phyloP scores from a whole-genome alignment of 345 rosid species.

The Kernera saxatilis region DNA sequence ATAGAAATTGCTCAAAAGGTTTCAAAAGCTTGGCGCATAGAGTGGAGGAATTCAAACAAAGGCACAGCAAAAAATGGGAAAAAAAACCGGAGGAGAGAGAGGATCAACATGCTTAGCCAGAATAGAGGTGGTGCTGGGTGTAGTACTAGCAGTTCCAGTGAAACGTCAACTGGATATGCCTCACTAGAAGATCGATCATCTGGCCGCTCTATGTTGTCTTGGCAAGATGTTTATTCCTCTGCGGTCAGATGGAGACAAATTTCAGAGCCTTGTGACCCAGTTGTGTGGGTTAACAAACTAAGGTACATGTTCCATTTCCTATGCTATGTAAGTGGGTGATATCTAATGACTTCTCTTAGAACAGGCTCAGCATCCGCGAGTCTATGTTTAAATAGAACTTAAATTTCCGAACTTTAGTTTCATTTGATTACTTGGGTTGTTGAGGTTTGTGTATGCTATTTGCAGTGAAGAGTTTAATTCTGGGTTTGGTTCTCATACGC shows the following conservation, averaged over 20 bases:
- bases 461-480: slow-evolving; percentile 90
- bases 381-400: neutral
- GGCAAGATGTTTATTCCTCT: slow-evolving; percentile 79
- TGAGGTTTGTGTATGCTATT: slow-evolving; percentile 13
- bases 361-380: neutral
- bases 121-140: slow-evolving; percentile 96
- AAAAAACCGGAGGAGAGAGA: slow-evolving; percentile 60
- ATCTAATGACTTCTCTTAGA: neutral
- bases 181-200: slow-evolving; percentile 61
- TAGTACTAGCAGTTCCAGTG: slow-evolving; percentile 76
- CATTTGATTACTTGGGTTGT: neutral
- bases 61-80: slow-evolving; percentile 55
- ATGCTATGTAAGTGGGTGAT: neutral
- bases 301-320: slow-evolving; percentile 37
- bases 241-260: slow-evolving; percentile 99
- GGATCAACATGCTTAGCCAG: slow-evolving; percentile 66
- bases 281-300: slow-evolving; percentile 94
- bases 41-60: slow-evolving; percentile 65
- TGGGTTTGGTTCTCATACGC: slow-evolving; percentile 98
- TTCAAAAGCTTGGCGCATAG: slow-evolving; percentile 90
- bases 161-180: slow-evolving; percentile 59
- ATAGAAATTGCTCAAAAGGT: slow-evolving; percentile 88
- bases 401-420: neutral
- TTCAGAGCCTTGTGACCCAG: slow-evolving; percentile 98
- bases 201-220: slow-evolving; percentile 51